These are phyloP conservation scores for Scheffersomyces quercinus DNA, from an alignment of 1,139 yeast genomes.

Conservation along the genomic window DNA sequence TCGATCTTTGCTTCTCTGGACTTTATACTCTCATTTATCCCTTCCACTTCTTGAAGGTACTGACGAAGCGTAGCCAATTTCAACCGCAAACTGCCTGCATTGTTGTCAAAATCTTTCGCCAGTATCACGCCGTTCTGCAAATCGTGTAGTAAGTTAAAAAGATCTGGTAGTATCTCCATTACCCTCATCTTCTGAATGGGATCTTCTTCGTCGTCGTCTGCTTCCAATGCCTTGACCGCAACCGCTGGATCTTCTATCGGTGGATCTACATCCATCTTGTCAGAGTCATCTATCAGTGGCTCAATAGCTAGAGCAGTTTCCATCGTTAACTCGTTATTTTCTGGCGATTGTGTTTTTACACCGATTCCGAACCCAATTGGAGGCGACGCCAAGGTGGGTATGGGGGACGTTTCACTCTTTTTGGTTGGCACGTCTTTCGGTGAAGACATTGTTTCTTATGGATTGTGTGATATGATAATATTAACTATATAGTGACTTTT, in stretches of 20 bases:
- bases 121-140: constrained; percentile 36
- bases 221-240: constrained; percentile 5
- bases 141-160: constrained; percentile 37
- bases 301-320: too few relatives aligned
- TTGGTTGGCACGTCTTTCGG: too few relatives aligned
- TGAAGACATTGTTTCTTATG: too few relatives aligned
- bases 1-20: constrained; percentile 29
- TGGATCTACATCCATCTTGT: constrained; percentile 5
- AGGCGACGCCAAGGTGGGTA: too few relatives aligned
- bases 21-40: constrained; percentile 39
- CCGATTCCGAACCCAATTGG: too few relatives aligned
- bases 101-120: constrained; percentile 48
- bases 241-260: constrained; percentile 4
- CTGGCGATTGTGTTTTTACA: background rate
- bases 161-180: constrained; percentile 40
- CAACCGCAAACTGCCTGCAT: constrained; percentile 43
- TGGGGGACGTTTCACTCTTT: too few relatives aligned
- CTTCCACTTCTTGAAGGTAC: constrained; percentile 37
- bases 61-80: constrained; percentile 34
- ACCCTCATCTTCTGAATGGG: constrained; percentile 28
- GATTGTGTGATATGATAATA: too few relatives aligned
- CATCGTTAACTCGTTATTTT: background rate
- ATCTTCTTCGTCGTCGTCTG: constrained; percentile 14
- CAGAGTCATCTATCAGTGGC: background rate
- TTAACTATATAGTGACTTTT: too few relatives aligned